Conservation (phyloP, 306 rosid species). For the Morella rubra region DNA sequence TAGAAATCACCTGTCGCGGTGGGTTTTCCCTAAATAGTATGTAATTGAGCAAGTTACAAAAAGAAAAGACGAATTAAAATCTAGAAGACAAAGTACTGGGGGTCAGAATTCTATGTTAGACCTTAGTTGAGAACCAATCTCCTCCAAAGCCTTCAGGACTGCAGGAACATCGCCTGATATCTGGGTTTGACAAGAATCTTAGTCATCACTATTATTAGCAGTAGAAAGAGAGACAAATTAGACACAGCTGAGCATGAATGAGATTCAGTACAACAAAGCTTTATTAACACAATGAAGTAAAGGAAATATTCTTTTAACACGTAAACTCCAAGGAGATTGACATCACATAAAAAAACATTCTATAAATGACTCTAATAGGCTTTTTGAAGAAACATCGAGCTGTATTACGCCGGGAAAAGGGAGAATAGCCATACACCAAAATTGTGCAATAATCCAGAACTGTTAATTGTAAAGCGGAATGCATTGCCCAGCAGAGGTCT, state of each 20-base stretch:
- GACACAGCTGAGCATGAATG: not conserved
- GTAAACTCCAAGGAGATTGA: not conserved
- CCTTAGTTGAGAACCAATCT: slow-evolving; percentile 89
- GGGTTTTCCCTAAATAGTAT: slow-evolving; percentile 71
- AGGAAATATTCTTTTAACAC: not conserved
- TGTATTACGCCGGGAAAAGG: not conserved
- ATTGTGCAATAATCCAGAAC: not conserved
- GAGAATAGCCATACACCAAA: slow-evolving; percentile 5
- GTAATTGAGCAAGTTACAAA: not conserved
- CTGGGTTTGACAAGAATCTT: slow-evolving; percentile 43
- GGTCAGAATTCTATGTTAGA: slow-evolving; percentile 31
- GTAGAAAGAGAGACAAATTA: not conserved
- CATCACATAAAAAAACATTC: not conserved
- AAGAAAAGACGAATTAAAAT: slow-evolving; percentile 3
- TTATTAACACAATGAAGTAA: not conserved
- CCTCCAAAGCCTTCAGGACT: slow-evolving; percentile 83
- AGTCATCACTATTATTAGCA: slow-evolving; percentile 11
- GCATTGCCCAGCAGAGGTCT: not conserved
- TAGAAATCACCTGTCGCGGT: slow-evolving; percentile 82
- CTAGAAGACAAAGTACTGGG: slow-evolving; percentile 7
- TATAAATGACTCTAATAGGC: not conserved
- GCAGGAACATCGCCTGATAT: slow-evolving; percentile 80
- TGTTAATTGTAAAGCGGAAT: not conserved
- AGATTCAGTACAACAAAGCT: not conserved
- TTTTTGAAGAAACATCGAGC: not conserved